Evolutionary conservation across 2,329 filamentous ascomycete genomes (phyloP).

Genomic region (Calonectria multiphialidica): DNA sequence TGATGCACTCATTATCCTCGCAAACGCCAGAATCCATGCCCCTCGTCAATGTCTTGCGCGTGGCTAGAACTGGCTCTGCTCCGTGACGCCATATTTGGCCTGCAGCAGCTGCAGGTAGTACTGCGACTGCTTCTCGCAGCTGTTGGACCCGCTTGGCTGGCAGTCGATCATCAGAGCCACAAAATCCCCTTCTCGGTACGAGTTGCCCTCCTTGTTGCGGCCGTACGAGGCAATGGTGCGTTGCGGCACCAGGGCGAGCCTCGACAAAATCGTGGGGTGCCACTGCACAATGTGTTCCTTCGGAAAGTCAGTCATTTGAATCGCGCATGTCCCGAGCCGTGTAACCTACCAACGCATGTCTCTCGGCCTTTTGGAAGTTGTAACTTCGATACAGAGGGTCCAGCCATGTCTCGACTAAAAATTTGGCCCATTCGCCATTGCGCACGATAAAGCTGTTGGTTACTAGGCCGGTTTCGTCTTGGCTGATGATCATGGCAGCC

Average conservation of each 20-base stretch:
- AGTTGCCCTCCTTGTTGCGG: slow-evolving; percentile 64
- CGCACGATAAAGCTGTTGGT: slow-evolving; percentile 83
- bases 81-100: slow-evolving; percentile 49
- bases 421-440: slow-evolving; percentile 91
- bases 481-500: slow-evolving; percentile 85
- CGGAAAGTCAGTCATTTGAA: slow-evolving; percentile 42
- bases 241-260: slow-evolving; percentile 91
- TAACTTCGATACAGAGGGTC: slow-evolving; percentile 94
- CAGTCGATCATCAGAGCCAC: slow-evolving; percentile 85
- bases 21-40: slow-evolving; percentile 20
- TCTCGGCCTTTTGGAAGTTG: slow-evolving; percentile 96
- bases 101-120: slow-evolving; percentile 62
- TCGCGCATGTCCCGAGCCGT: not conserved
- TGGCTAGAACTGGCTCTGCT: slow-evolving; percentile 3
- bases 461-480: slow-evolving; percentile 85
- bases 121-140: slow-evolving; percentile 79
- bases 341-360: slow-evolving; percentile 83
- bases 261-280: slow-evolving; percentile 95
- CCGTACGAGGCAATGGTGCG: slow-evolving; percentile 85
- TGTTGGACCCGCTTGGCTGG: slow-evolving; percentile 64
- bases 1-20: slow-evolving; percentile 5
- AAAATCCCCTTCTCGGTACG: slow-evolving; percentile 87
- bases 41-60: not conserved
- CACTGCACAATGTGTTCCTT: slow-evolving; percentile 93
- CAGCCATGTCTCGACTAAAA: slow-evolving; percentile 95